These are phyloP conservation scores for Letharia columbiana DNA, from an alignment of 495 filamentous ascomycete species.

Conservation along the genomic window DNA sequence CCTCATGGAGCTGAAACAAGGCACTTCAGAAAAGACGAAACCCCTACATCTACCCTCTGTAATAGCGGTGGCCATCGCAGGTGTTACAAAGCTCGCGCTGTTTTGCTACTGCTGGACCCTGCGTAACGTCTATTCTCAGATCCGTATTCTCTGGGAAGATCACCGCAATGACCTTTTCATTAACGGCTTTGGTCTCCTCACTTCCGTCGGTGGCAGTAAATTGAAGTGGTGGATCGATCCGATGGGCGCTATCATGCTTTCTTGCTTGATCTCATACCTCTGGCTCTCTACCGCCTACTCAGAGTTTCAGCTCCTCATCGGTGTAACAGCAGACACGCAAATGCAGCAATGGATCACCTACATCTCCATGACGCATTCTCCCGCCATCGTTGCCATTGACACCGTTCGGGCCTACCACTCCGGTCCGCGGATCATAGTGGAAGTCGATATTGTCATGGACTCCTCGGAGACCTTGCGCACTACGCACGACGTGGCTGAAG, in stretches of 20 bases:
- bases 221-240: conserved; percentile 94
- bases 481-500: conserved; percentile 92
- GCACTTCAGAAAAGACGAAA: conserved; percentile 36
- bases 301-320: conserved; percentile 86
- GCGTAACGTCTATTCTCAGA: conserved; percentile 79
- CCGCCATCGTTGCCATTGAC: conserved; percentile 72
- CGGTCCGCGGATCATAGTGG: conserved; percentile 81
- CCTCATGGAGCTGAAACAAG: conserved; percentile 53
- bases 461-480: conserved; percentile 55
- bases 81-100: conserved; percentile 70
- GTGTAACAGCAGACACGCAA: conserved; percentile 73
- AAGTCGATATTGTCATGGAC: conserved; percentile 86
- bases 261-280: conserved; percentile 60
- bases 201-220: conserved; percentile 77
- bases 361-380: conserved; percentile 87
- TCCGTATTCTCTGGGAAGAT: conserved; percentile 88
- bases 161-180: conserved; percentile 84
- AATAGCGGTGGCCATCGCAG: conserved; percentile 78
- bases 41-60: conserved; percentile 76
- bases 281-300: conserved; percentile 80
- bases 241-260: conserved; percentile 79
- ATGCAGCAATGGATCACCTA: conserved; percentile 94
- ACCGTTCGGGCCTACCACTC: conserved; percentile 90
- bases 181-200: conserved; percentile 86
- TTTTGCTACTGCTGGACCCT: conserved; percentile 92